These are phyloP conservation scores for Brettanomyces sp. DNA, from an alignment of 805 yeast genomes.

Conservation along the genomic window DNA sequence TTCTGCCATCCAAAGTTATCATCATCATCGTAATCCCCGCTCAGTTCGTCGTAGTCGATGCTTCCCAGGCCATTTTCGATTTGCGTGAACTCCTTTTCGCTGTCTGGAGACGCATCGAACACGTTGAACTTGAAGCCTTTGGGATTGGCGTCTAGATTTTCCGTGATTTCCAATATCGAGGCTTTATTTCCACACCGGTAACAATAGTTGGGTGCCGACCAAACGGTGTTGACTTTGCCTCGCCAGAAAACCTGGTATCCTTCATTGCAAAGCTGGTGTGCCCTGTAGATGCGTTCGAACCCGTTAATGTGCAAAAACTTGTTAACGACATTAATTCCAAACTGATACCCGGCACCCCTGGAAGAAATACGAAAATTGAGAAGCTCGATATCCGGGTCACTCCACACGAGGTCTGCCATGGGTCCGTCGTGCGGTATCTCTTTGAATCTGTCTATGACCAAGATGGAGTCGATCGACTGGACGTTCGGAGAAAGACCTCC, in stretches of 20 bases:
- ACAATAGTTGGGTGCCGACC: conserved; percentile 98
- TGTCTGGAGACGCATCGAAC: conserved; percentile 95
- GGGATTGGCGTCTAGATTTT: conserved; percentile 44
- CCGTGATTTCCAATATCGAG: conserved; percentile 78
- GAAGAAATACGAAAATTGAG: conserved; percentile 82
- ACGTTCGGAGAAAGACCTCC: conserved; percentile 96
- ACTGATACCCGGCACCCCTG: conserved; percentile 96
- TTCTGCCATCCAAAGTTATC: conserved; percentile 6
- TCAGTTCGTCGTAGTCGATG: conserved; percentile 21
- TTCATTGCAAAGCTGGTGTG: conserved; percentile 94
- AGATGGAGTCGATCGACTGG: conserved; percentile 86
- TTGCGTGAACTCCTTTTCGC: conserved; percentile 46
- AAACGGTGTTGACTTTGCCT: conserved; percentile 88
- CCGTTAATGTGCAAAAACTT: conserved; percentile 72
- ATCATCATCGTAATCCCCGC: conserved; percentile 11
- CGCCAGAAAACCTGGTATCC: conserved; percentile 90
- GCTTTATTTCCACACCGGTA: conserved; percentile 96
- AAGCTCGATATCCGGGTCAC: conserved; percentile 85
- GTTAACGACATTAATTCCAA: conserved; percentile 85
- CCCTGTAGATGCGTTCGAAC: conserved; percentile 76
- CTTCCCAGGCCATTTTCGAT: conserved; percentile 18
- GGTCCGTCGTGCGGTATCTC: conserved; percentile 99
- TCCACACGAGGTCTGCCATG: conserved; percentile 98
- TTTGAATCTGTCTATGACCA: conserved; percentile 80
- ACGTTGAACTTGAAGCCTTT: conserved; percentile 69